A percentile compares a stretch with the other conserved stretches of the same genome.
Evolutionary conservation across 306 rosid species (phyloP).

Genomic region (Vicia sativa): DNA sequence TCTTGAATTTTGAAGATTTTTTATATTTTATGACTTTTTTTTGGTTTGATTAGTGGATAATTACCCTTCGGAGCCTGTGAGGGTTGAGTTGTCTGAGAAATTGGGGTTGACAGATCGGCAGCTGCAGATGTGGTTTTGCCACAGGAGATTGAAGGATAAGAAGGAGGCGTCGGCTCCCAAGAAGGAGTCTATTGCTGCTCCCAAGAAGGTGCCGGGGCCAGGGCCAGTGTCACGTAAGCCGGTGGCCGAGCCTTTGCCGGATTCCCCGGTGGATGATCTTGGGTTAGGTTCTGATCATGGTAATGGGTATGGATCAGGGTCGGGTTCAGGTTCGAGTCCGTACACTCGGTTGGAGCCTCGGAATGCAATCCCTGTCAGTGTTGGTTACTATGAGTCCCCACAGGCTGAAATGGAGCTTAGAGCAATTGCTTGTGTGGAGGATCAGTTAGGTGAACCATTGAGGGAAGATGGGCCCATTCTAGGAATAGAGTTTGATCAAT

Average conservation of each 20-base stretch:
- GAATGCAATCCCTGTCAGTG: slow-evolving; percentile 54
- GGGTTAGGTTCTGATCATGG: slow-evolving; percentile 61
- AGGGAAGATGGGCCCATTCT: slow-evolving; percentile 89
- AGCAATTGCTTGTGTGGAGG: slow-evolving; percentile 86
- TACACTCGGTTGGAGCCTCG: slow-evolving; percentile 54
- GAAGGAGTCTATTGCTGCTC: slow-evolving; percentile 45
- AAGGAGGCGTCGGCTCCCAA: slow-evolving; percentile 62
- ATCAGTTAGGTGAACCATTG: slow-evolving; percentile 84
- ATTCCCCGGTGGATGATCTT: slow-evolving; percentile 68
- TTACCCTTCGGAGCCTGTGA: slow-evolving; percentile 77
- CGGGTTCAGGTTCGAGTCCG: slow-evolving; percentile 87
- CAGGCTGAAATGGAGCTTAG: slow-evolving; percentile 65
- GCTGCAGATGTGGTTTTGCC: slow-evolving; percentile 99
- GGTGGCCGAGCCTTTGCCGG: slow-evolving; percentile 45
- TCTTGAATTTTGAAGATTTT: neutral
- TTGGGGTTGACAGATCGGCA: slow-evolving; percentile 96
- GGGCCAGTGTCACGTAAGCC: slow-evolving; percentile 41
- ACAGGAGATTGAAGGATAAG: slow-evolving; percentile 91
- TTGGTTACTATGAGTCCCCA: slow-evolving; percentile 65
- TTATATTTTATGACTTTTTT: slow-evolving; percentile 30
- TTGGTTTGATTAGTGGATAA: slow-evolving; percentile 76
- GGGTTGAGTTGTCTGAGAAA: slow-evolving; percentile 80
- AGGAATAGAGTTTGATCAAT: slow-evolving; percentile 89
- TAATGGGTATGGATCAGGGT: slow-evolving; percentile 84
- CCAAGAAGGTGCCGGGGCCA: slow-evolving; percentile 43